Evolutionary conservation across 2,329 filamentous ascomycete species (phyloP), one percentile per base, ranked within the genome.

Genomic region (Aspergillus unguis): DNA sequence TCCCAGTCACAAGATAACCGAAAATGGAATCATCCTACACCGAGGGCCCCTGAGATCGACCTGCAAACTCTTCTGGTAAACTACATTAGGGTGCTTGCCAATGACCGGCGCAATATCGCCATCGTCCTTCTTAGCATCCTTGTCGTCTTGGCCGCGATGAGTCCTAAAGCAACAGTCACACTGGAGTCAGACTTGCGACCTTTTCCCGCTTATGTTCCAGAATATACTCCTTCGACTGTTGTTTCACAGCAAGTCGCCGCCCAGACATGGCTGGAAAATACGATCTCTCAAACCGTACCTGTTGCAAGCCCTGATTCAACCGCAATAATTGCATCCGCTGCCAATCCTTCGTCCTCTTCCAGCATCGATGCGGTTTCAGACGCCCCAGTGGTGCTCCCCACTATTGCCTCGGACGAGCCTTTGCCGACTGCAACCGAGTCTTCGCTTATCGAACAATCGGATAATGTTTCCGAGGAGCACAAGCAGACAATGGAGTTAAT

Each of bases 31-130:
- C 38, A 48, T 23, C 9, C 50, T 49, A 25, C 46, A 26, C 47
- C 29, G n/a, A 54, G 50, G 17, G 42, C 48, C 6, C 47, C 57
- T 6, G 54, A 62, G 2, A 73, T 83, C 23, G 80, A 80, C 2
- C 67, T 85, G 0, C 69, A 73, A 11, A 76, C 76, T 0, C 68
- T 84, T 10, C 55, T 83, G 41, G 70, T 73, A 53, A 83, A 82
- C 61, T 84, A 82, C 58, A 52, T 83, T 17, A 69, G 75, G 26
- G 67, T 82, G 1, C 66, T 83, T 23, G 71, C 78, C 2, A 73
- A 73, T 41, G 82, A 85, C 58, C 72, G 72, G 42, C 74, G 77
- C 35, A 85, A 84, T 59, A 66, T 82, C 8, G 68, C 74, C 17
- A 76, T 83, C 32, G 65, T 74, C 6, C 53, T 78, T 4, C 67